Evolutionary conservation across 2,329 filamentous ascomycete species (phyloP).

Genomic region (Macroventuria anomochaeta): DNA sequence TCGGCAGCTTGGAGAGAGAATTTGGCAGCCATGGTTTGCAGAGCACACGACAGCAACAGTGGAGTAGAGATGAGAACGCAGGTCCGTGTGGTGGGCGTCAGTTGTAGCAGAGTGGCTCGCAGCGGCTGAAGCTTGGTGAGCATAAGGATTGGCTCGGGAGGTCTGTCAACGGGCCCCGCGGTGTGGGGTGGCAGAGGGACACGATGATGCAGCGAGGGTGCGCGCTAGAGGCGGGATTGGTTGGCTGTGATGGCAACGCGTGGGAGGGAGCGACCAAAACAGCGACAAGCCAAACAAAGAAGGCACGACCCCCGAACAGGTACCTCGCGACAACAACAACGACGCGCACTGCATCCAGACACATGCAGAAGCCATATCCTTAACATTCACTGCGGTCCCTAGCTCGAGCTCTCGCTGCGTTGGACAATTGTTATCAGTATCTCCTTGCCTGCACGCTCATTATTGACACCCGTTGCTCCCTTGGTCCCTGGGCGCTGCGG

Average conservation of each 20-base stretch:
- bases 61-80: conserved; percentile 14
- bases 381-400: conserved; percentile 2
- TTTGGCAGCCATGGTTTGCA: conserved; percentile 46
- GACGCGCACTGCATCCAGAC: conserved; percentile 9
- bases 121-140: conserved; percentile 20
- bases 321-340: conserved; percentile 23
- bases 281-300: conserved; percentile 36
- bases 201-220: conserved; percentile 20
- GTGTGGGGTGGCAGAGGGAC: conserved; percentile 20
- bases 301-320: conserved; percentile 23
- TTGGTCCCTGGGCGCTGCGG: conserved; percentile 10
- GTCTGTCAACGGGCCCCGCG: conserved; percentile 19
- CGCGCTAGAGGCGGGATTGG: conserved; percentile 19
- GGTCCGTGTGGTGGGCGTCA: conserved; percentile 16
- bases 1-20: conserved; percentile 62
- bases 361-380: conserved; percentile 5
- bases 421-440: neutral
- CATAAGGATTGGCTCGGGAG: conserved; percentile 31
- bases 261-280: conserved; percentile 32
- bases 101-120: conserved; percentile 24
- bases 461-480: conserved; percentile 11
- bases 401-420: conserved; percentile 18
- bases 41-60: conserved; percentile 22
- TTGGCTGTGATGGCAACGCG: conserved; percentile 29
- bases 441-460: conserved; percentile 12